phyloP scores from a whole-genome alignment of 129 eudicot species.

The Smallanthus sonchifolius region DNA sequence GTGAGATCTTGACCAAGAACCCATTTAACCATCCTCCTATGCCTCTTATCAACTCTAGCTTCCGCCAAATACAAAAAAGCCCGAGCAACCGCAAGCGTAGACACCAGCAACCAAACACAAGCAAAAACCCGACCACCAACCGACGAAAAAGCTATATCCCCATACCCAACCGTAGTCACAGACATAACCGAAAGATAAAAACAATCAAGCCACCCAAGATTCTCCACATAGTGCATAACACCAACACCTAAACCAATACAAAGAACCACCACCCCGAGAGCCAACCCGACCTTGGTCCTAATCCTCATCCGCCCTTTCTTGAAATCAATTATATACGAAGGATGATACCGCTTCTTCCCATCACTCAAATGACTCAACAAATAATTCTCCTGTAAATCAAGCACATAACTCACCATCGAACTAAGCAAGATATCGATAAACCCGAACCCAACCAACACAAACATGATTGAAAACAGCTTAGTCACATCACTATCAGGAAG shows the following conservation, averaged over 20 bases:
- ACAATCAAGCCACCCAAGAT: slow-evolving; percentile 61
- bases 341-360: slow-evolving; percentile 17
- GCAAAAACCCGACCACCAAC: slow-evolving; percentile 60
- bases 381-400: slow-evolving; percentile 67
- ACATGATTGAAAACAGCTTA: slow-evolving; percentile 52
- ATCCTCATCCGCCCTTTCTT: slow-evolving; percentile 88
- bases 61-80: slow-evolving; percentile 80
- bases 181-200: slow-evolving; percentile 73
- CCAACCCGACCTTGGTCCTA: slow-evolving; percentile 63
- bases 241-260: slow-evolving; percentile 61
- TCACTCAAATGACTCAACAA: slow-evolving; percentile 36
- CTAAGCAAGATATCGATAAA: slow-evolving; percentile 64
- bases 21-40: slow-evolving; percentile 60
- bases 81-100: slow-evolving; percentile 76
- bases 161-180: slow-evolving; percentile 87
- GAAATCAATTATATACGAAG: slow-evolving; percentile 48
- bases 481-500: slow-evolving; percentile 49
- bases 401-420: slow-evolving; percentile 65
- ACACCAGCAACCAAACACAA: slow-evolving; percentile 63
- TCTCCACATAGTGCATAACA: slow-evolving; percentile 55
- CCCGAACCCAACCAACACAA: slow-evolving; percentile 71
- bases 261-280: slow-evolving; percentile 68
- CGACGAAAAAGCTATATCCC: slow-evolving; percentile 55
- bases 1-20: slow-evolving; percentile 64
- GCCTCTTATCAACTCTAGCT: slow-evolving; percentile 66